phyloP scores from a whole-genome alignment of 768 basidiomycete species.

The Lentinula edodes region DNA sequence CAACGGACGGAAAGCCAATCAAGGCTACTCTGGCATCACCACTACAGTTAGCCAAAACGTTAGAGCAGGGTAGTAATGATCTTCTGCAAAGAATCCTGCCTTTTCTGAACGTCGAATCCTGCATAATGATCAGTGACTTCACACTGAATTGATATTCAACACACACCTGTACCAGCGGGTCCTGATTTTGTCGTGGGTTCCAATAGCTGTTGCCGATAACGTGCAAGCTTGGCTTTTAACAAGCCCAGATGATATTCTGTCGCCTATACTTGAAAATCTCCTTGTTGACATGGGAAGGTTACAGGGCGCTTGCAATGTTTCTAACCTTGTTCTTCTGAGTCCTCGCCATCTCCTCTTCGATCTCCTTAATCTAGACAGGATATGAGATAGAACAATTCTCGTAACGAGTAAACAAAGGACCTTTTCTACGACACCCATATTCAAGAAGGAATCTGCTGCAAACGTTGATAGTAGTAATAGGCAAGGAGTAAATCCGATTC shows the following conservation, averaged over 20 bases:
- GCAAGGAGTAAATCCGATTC: neutral
- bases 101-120: conserved; percentile 86
- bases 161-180: conserved; percentile 49
- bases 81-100: conserved; percentile 10
- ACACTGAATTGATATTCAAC: neutral
- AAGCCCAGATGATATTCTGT: conserved; percentile 94
- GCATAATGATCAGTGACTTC: neutral
- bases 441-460: neutral
- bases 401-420: conserved; percentile 23
- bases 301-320: neutral
- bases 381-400: neutral
- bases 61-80: neutral
- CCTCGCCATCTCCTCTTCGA: conserved; percentile 70
- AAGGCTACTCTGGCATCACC: conserved; percentile 86
- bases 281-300: conserved; percentile 6
- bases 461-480: neutral
- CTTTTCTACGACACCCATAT: conserved; percentile 95
- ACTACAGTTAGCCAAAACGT: neutral
- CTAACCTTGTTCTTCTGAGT: conserved; percentile 94
- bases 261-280: conserved; percentile 45
- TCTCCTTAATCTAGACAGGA: conserved; percentile 76
- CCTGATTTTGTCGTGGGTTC: conserved; percentile 86
- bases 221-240: conserved; percentile 90
- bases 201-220: conserved; percentile 91
- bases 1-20: conserved; percentile 95